Conservation (phyloP, 2,329 filamentous ascomycete genomes). For the Myotisia sp. region DNA sequence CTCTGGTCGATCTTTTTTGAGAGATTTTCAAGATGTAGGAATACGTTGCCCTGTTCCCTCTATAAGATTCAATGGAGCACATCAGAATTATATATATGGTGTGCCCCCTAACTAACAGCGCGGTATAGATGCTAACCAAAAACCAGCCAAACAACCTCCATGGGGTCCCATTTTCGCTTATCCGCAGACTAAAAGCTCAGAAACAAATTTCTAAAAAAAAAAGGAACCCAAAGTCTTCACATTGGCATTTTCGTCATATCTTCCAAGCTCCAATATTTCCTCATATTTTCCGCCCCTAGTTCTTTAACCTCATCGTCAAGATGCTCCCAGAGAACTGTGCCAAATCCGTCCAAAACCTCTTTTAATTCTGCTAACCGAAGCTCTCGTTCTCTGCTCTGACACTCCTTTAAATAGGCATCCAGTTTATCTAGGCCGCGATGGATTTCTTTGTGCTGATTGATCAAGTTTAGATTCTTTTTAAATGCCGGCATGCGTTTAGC, state of each 20-base stretch:
- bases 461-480: conserved; percentile 46
- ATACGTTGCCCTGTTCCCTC: too few species aligned
- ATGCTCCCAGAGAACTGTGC: conserved; percentile 64
- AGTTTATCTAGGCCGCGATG: conserved; percentile 59
- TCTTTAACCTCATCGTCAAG: conserved; percentile 70
- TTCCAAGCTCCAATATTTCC: conserved; percentile 61
- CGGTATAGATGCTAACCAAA: too few species aligned
- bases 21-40: too few species aligned
- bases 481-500: conserved; percentile 70
- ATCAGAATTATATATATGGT: too few species aligned
- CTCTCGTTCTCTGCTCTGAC: conserved; percentile 48
- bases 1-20: too few species aligned
- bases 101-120: too few species aligned
- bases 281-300: conserved; percentile 75
- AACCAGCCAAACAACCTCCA: too few species aligned
- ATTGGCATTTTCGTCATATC: conserved; percentile 60
- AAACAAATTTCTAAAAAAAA: too few species aligned
- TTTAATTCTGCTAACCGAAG: conserved; percentile 46
- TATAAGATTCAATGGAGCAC: too few species aligned
- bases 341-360: conserved; percentile 62
- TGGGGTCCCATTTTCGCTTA: too few species aligned
- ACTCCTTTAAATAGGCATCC: conserved; percentile 50
- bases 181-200: too few species aligned
- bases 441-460: conserved; percentile 64
- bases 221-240: too few species aligned